Base-by-base conservation (phyloP, 768 basidiomycete genomes). In the Glaciozyma martinii region DNA sequence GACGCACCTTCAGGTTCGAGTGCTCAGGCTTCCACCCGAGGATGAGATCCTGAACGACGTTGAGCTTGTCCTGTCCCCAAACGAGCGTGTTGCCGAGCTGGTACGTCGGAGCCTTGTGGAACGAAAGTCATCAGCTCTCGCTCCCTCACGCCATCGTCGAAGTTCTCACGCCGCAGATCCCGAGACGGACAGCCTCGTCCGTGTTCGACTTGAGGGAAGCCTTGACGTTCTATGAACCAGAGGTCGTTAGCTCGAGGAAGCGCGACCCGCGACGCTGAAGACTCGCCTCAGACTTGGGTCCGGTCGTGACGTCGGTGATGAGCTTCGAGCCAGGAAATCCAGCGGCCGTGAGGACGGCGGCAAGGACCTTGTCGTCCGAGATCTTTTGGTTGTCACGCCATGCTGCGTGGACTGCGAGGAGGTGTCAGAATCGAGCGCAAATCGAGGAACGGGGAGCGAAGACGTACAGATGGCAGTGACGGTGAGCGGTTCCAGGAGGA, bases 311-410 rank as follows among this genome's bases (percentile, higher is more conserved):
- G 18, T 21, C 25, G 25, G 19, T 12, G 16, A 58, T 23, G 37
- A 58, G 40, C 15, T 33, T 27, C n/a, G 25, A 16, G 25, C 56
- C 56, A 6, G 25, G 37, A 15, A 58, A 58, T 21, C 56, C 56
- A 27, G 33, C n/a, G 42, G 56, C 56, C 5, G n/a, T 25, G 25
- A 58, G 56, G 15, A 58, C 56, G 21, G 27, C 42, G 12, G 25
- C 40, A 23, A 58, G 56, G 15, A 58, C 56, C 25, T 58, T 42
- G 13, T 43, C 21, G 7, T 58, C 56, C 29, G 56, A 43, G 23
- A 58, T 58, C 37, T 5, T 12, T 37, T 58, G n/a, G 56, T 58
- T 32, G 42, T 58, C 56, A 9, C 27, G 18, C 56, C 56, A 58
- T 16, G 56, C 56, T 3, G 56, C 56, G 5, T 37, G 56, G 56